A percentile compares a stretch with the other conserved stretches of the same genome.
phyloP scores from a whole-genome alignment of 805 yeast genomes.

The Torulaspora gathmanii region DNA sequence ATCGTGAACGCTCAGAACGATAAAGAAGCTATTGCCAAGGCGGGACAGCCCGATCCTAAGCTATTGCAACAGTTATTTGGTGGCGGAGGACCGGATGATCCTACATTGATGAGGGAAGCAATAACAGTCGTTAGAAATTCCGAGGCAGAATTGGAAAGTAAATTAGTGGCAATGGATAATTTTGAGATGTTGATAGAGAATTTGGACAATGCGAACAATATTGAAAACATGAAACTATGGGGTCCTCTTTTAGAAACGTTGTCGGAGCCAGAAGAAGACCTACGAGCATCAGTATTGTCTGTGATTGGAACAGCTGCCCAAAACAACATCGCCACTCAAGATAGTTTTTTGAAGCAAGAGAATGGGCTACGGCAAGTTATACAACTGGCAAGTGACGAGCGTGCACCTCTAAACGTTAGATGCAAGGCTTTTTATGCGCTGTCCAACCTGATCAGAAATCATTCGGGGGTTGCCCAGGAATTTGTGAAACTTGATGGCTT shows the following conservation, averaged over 20 bases:
- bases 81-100: conserved; percentile 73
- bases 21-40: conserved; percentile 56
- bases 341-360: conserved; percentile 51
- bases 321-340: conserved; percentile 75
- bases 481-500: conserved; percentile 64
- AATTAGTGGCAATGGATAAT: conserved; percentile 76
- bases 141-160: conserved; percentile 57
- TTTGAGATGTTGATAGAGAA: conserved; percentile 92
- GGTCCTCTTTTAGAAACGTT: conserved; percentile 55
- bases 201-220: conserved; percentile 89
- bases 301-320: conserved; percentile 89
- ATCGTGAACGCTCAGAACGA: conserved; percentile 71
- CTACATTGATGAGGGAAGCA: conserved; percentile 78
- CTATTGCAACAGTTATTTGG: conserved; percentile 74
- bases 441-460: conserved; percentile 68
- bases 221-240: conserved; percentile 83
- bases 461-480: conserved; percentile 46
- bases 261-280: conserved; percentile 39
- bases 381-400: conserved; percentile 34
- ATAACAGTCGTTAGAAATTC: conserved; percentile 54
- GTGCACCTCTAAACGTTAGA: conserved; percentile 38
- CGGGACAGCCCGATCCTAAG: conserved; percentile 76
- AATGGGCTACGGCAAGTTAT: conserved; percentile 47
- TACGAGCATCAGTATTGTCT: conserved; percentile 61
- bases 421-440: conserved; percentile 75